A percentile compares a stretch with the other conserved stretches of the same genome.
Evolutionary conservation across 345 rosid genomes (phyloP).

Genomic region (Sisymbrium irio): DNA sequence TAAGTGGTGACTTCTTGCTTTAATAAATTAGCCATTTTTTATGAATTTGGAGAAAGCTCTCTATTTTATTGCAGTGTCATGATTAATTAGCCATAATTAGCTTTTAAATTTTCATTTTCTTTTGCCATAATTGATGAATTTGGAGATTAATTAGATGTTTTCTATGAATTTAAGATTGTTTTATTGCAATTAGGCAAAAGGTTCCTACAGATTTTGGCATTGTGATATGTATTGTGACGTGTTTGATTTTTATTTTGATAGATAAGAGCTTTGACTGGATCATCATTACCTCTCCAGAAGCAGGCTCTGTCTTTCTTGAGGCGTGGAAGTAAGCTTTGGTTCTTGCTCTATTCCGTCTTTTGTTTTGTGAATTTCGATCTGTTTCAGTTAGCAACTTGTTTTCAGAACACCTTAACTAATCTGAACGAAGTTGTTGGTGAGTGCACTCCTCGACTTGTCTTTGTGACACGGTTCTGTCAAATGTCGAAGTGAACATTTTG

Average conservation of each 20-base stretch:
- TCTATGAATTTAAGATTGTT: background rate
- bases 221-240: background rate
- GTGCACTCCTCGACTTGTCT: background rate
- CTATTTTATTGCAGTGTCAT: background rate
- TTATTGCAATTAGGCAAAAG: background rate
- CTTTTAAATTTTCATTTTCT: too few relatives aligned
- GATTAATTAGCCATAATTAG: too few relatives aligned
- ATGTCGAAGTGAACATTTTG: too few relatives aligned
- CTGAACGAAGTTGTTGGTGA: background rate
- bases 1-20: constrained; percentile 45
- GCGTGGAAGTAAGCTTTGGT: constrained; percentile 81
- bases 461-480: background rate
- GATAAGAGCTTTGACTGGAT: constrained; percentile 84
- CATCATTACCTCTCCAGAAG: constrained; percentile 92
- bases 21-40: background rate
- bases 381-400: background rate
- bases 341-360: constrained; percentile 3
- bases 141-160: too few relatives aligned
- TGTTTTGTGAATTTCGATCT: background rate
- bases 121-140: too few relatives aligned
- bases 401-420: background rate
- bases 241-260: constrained; percentile 11
- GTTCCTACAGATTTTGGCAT: background rate
- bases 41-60: too few relatives aligned
- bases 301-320: constrained; percentile 84